Base-by-base conservation (phyloP, 441 rosid genomes). In the Metrosideros polymorpha region DNA sequence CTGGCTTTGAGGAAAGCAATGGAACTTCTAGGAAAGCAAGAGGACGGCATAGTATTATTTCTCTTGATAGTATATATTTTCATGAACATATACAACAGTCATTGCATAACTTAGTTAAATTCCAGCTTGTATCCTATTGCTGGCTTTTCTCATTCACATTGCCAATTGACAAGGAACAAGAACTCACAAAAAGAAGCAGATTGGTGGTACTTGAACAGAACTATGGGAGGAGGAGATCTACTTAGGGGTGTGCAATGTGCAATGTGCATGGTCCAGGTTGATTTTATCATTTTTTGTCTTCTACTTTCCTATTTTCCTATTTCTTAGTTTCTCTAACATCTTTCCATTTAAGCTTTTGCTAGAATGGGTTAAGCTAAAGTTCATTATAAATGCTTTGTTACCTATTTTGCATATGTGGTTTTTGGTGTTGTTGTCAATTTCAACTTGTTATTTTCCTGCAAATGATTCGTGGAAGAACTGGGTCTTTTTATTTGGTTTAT, bases 401-500 rank as follows among this genome's bases (percentile, higher is more conserved):
- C 79, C 27, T 39, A 12, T 71, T 24, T 71, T 10, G 79, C 79
- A 39, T 39, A 3, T 71, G 17, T 39, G n/a, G 47, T 71, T 42
- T 71, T 39, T 39, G n/a, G 47, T 71, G 79, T 25, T 39, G 22
- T 3, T 71, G 79, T 71, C 47, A 1, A 71, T 22, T 71, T 71
- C 49, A 39, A 47, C 47, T 39, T 39, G 49, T 71, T 35, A 0
- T 71, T 71, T 71, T 71, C 49, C 47, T 39, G 47, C 47, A 42
- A 71, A 71, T 71, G 79, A 71, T 71, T 22, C n/a, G n/a, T n/a
- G 47, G 9, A 1, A 71, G 39, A 71, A 39, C 47, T 71, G 79
- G 47, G 79, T 71, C 79, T 39, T 71, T 83, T 39, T 83, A n/a
- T 71, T 47, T 71, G 79, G 86, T 87, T 85, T 88, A 88, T 92